A percentile compares a stretch with the other conserved stretches of the same genome.
Conservation (phyloP, 2,329 filamentous ascomycete genomes). For the Rugonectria rugulosa region DNA sequence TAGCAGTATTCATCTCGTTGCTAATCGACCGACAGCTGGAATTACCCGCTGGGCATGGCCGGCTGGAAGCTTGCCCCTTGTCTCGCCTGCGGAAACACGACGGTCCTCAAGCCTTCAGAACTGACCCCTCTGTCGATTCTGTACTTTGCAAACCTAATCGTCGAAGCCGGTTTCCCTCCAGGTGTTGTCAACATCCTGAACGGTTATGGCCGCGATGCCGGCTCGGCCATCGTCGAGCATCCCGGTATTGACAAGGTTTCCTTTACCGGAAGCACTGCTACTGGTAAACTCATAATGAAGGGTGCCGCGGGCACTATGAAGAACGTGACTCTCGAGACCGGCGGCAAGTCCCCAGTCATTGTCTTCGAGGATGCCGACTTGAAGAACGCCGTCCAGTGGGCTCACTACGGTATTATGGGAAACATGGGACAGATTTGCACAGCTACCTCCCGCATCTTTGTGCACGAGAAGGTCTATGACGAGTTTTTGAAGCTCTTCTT, state of each 20-base stretch:
- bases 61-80: slow-evolving; percentile 74
- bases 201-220: slow-evolving; percentile 68
- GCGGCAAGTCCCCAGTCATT: slow-evolving; percentile 64
- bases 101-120: slow-evolving; percentile 66
- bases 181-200: slow-evolving; percentile 77
- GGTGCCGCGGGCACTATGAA: slow-evolving; percentile 65
- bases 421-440: slow-evolving; percentile 67
- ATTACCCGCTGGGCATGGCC: slow-evolving; percentile 53
- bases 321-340: slow-evolving; percentile 65
- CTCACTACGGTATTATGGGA: slow-evolving; percentile 50
- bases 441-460: slow-evolving; percentile 65
- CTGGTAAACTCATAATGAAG: slow-evolving; percentile 73
- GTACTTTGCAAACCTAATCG: slow-evolving; percentile 68
- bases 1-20: not conserved
- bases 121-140: slow-evolving; percentile 66
- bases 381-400: slow-evolving; percentile 66
- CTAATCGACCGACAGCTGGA: slow-evolving; percentile 10
- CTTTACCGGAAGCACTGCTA: slow-evolving; percentile 73
- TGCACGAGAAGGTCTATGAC: slow-evolving; percentile 65
- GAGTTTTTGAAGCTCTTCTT: slow-evolving; percentile 65
- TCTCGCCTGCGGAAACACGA: slow-evolving; percentile 65
- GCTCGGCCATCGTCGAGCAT: slow-evolving; percentile 69
- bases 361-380: slow-evolving; percentile 67
- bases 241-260: slow-evolving; percentile 72
- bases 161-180: slow-evolving; percentile 73